Evolutionary conservation across 2,329 filamentous ascomycete species (phyloP).

Genomic region (Biscogniauxia mediterranea): DNA sequence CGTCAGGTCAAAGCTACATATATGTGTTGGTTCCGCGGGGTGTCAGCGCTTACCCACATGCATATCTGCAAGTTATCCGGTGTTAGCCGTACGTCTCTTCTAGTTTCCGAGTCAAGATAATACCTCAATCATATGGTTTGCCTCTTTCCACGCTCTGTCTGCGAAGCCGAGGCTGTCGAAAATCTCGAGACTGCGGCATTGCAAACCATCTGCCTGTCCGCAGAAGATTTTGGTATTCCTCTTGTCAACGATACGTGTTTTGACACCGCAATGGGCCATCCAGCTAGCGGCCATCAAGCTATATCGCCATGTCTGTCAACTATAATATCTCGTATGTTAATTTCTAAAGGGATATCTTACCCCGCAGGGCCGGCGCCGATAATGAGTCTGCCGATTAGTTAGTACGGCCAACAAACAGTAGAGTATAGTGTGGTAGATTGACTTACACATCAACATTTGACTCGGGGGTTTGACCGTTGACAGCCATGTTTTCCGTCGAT

Average conservation of each 20-base stretch:
- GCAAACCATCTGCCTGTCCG: constrained; percentile 48
- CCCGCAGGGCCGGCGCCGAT: constrained; percentile 33
- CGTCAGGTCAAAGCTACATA: constrained; percentile 4
- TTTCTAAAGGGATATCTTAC: constrained; percentile 14
- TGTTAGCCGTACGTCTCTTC: constrained; percentile 2
- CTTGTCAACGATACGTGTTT: constrained; percentile 45
- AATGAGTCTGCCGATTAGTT: constrained; percentile 19
- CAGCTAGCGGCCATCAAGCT: constrained; percentile 44
- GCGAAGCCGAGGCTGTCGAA: constrained; percentile 69
- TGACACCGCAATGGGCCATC: constrained; percentile 42
- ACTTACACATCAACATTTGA: constrained; percentile 25
- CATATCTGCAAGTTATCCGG: constrained; percentile 23
- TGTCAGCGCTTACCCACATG: constrained; percentile 28
- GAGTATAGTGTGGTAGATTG: not conserved
- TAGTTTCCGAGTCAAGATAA: constrained; percentile 14
- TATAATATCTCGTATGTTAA: not conserved
- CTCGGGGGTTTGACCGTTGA: constrained; percentile 8
- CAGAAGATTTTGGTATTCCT: constrained; percentile 38
- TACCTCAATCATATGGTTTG: constrained; percentile 67
- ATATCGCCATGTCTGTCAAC: not conserved
- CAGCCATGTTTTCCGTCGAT: not conserved
- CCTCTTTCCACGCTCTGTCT: constrained; percentile 63
- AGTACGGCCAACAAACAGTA: not conserved
- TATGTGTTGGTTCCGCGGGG: not conserved
- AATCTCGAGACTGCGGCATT: constrained; percentile 68